These are phyloP conservation scores for Cyanidioschyzon merolae DNA, from an alignment of 23 red algal species.

Conservation along the genomic window DNA sequence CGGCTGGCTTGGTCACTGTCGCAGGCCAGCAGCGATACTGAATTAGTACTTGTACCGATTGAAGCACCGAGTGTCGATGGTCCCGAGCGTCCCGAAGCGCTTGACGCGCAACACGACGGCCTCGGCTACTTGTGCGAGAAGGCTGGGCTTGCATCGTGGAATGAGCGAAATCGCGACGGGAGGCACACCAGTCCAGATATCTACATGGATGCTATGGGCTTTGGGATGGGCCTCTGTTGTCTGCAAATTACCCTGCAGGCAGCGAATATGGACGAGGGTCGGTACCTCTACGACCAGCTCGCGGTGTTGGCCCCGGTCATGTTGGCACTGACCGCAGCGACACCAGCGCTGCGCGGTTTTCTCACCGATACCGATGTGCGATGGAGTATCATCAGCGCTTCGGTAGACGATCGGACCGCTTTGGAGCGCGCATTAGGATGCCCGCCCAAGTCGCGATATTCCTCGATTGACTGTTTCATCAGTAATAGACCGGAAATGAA, in stretches of 20 bases:
- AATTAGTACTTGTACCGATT: background rate
- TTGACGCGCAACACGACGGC: background rate
- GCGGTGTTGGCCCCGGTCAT: slow-evolving; percentile 93
- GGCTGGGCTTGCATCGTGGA: background rate
- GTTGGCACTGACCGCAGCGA: slow-evolving; percentile 89
- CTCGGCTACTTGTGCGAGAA: background rate
- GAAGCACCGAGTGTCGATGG: background rate
- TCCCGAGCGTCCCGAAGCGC: no score
- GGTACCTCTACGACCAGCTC: slow-evolving; percentile 92
- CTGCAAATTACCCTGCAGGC: slow-evolving; percentile 91
- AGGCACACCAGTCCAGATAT: slow-evolving; percentile 28
- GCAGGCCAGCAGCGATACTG: background rate
- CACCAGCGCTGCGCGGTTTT: slow-evolving; percentile 61
- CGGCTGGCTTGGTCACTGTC: background rate
- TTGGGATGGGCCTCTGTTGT: slow-evolving; percentile 93
- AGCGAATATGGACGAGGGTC: slow-evolving; percentile 67
- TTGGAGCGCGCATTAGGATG: slow-evolving; percentile 36
- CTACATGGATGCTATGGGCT: slow-evolving; percentile 86
- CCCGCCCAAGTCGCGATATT: slow-evolving; percentile 73
- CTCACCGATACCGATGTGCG: slow-evolving; percentile 78
- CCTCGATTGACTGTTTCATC: slow-evolving; percentile 83
- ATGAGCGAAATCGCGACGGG: background rate
- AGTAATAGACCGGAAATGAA: slow-evolving; percentile 36
- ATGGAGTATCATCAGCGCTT: slow-evolving; percentile 64
- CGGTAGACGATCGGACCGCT: slow-evolving; percentile 80